Conservation (phyloP, 768 basidiomycete species). For the Trametes elegans region DNA sequence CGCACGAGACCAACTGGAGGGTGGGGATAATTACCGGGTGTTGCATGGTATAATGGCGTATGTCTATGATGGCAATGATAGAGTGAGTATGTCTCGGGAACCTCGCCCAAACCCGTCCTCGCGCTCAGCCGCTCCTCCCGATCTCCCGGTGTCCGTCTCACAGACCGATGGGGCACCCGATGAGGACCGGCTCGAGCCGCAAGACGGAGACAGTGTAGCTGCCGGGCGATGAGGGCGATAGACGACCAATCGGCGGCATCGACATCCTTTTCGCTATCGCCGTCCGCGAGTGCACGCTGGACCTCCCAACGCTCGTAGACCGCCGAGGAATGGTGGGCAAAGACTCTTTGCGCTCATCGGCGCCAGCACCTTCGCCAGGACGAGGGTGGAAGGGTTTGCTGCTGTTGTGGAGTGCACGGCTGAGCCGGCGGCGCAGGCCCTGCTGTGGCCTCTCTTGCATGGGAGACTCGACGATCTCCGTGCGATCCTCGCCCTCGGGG, state of each 20-base stretch:
- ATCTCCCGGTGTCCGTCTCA: not conserved
- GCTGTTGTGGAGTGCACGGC: constrained; percentile 1
- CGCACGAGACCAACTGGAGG: no score
- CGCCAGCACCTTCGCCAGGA: not conserved
- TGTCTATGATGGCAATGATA: no score
- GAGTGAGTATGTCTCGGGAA: no score
- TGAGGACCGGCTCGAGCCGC: not conserved
- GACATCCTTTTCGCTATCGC: not conserved
- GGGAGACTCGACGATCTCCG: no score
- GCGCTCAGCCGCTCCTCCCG: not conserved
- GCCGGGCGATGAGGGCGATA: not conserved
- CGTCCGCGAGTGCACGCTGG: no score
- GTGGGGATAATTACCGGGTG: no score
- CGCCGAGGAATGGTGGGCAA: not conserved
- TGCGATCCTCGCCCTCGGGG: not conserved
- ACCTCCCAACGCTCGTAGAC: not conserved
- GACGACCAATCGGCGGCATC: not conserved
- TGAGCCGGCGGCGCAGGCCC: constrained; percentile 1
- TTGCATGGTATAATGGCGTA: no score
- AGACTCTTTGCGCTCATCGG: not conserved
- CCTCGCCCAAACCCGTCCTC: no score
- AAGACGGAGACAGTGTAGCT: not conserved
- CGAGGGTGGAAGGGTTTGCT: no score
- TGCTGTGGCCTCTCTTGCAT: not conserved
- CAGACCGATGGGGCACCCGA: not conserved